phyloP scores from a whole-genome alignment of 352 stramenopile species.

The Globisporangium carolinianum region DNA sequence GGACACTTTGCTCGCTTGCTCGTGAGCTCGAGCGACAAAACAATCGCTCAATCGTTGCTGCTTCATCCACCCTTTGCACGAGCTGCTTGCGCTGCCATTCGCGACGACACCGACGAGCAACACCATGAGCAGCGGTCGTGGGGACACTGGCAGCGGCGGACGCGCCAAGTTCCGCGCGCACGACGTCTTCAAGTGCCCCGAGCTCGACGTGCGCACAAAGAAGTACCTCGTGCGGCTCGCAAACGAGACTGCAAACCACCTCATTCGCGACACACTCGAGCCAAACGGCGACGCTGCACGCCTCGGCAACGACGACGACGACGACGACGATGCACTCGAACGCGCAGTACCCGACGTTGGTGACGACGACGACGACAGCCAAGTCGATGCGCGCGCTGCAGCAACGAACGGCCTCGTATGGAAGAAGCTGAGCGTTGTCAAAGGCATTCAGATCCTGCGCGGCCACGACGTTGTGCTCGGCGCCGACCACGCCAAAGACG shows the following conservation, averaged over 20 bases:
- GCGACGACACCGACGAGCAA: neutral
- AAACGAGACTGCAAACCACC: constrained; percentile 76
- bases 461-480: constrained; percentile 30
- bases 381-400: constrained; percentile 8
- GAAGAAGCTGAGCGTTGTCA: constrained; percentile 34
- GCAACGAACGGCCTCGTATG: constrained; percentile 34
- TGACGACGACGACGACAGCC: constrained; percentile 1
- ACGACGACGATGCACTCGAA: neutral
- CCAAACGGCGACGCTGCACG: constrained; percentile 18
- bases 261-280: constrained; percentile 65
- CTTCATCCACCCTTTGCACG: too few relatives aligned
- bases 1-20: too few relatives aligned
- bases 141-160: neutral
- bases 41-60: too few relatives aligned
- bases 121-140: neutral
- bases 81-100: too few relatives aligned
- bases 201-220: constrained; percentile 66
- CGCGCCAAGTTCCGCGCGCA: constrained; percentile 17
- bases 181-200: constrained; percentile 49
- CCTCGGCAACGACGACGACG: neutral
- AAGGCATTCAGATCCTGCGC: constrained; percentile 53
- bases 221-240: constrained; percentile 72
- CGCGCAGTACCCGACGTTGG: neutral
- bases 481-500: constrained; percentile 18
- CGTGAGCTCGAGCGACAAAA: too few relatives aligned